phyloP scores from a whole-genome alignment of 2,329 filamentous ascomycete species.

The Dactylonectria macrodidyma region DNA sequence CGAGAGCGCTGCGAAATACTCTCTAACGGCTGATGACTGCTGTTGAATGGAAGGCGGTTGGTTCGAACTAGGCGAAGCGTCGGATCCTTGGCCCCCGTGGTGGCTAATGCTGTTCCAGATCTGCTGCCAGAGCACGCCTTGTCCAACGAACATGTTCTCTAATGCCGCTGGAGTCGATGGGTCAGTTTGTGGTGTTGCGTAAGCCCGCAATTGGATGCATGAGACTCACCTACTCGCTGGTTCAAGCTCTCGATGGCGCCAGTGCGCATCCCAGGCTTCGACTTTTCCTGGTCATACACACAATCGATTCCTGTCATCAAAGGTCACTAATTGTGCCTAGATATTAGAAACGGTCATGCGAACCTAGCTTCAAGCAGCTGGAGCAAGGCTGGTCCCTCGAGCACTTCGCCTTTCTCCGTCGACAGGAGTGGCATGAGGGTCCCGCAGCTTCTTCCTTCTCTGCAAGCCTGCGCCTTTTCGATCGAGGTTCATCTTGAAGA shows the following conservation, averaged over 20 bases:
- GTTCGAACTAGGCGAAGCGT: background rate
- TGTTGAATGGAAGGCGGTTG: slow-evolving; percentile 17
- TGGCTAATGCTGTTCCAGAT: slow-evolving; percentile 39
- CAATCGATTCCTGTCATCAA: slow-evolving; percentile 46
- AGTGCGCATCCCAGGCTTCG: slow-evolving; percentile 52
- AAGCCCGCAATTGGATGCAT: background rate
- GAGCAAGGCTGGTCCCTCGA: slow-evolving; percentile 59
- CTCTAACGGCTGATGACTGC: slow-evolving; percentile 22
- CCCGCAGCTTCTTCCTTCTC: slow-evolving; percentile 17
- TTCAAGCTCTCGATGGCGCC: slow-evolving; percentile 54
- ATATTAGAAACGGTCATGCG: slow-evolving; percentile 50
- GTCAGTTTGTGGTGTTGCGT: background rate
- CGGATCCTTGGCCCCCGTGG: background rate
- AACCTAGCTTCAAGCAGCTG: slow-evolving; percentile 16
- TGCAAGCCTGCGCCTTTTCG: slow-evolving; percentile 14
- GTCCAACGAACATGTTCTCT: slow-evolving; percentile 58
- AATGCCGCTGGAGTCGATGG: slow-evolving; percentile 35
- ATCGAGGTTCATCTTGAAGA: slow-evolving; percentile 12
- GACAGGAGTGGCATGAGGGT: slow-evolving; percentile 57
- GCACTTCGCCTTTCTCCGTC: slow-evolving; percentile 62
- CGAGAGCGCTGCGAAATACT: slow-evolving; percentile 3
- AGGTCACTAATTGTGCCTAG: slow-evolving; percentile 40
- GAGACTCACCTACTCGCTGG: slow-evolving; percentile 49
- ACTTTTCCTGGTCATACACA: slow-evolving; percentile 52
- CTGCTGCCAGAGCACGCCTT: slow-evolving; percentile 55